Evolutionary conservation across 2,329 filamentous ascomycete species (phyloP).

Genomic region (Botrytis pseudocinerea): DNA sequence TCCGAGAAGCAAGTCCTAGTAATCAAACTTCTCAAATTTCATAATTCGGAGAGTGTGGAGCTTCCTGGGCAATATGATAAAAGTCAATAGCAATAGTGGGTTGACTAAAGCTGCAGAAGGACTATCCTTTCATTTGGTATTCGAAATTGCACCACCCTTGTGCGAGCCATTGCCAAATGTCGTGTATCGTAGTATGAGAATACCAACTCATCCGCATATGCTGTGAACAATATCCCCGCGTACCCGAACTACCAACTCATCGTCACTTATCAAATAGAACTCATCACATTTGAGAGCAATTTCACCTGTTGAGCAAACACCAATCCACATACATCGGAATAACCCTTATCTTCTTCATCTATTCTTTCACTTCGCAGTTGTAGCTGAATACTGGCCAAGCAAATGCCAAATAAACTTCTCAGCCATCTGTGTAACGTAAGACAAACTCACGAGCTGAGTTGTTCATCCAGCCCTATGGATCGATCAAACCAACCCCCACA

Average conservation of each 20-base stretch:
- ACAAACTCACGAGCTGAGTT: constrained; percentile 6
- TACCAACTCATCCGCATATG: constrained; percentile 9
- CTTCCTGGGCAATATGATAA: not conserved
- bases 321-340: not conserved
- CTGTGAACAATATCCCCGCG: not conserved
- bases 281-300: constrained; percentile 5
- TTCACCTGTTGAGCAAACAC: not conserved
- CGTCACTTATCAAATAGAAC: not conserved
- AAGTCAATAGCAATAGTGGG: not conserved
- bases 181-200: not conserved
- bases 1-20: not conserved
- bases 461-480: constrained; percentile 12
- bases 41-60: not conserved
- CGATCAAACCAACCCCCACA: constrained; percentile 1
- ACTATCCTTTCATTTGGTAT: not conserved
- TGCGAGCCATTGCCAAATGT: not conserved
- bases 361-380: constrained; percentile 2
- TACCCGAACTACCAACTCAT: constrained; percentile 5
- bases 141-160: not conserved
- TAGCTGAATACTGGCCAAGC: not conserved
- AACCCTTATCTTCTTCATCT: constrained; percentile 5
- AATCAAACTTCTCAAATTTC: not conserved
- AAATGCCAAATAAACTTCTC: not conserved
- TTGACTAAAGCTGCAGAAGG: not conserved
- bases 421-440: not conserved